These are phyloP conservation scores for Penicillium maclennaniae DNA, from an alignment of 495 filamentous ascomycete species.

Conservation along the genomic window DNA sequence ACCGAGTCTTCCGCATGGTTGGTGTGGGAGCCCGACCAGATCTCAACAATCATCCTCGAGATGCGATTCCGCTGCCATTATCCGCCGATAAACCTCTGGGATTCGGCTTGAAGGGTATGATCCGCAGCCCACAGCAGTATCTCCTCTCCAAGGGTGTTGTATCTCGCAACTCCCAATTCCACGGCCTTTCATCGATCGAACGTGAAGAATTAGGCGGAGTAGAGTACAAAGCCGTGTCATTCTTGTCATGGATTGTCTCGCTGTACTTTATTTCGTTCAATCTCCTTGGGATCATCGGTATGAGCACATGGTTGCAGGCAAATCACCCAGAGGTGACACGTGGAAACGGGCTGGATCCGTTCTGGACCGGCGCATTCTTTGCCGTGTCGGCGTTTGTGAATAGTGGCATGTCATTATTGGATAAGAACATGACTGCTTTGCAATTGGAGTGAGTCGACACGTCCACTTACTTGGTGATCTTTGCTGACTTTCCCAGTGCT, in stretches of 20 bases:
- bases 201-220: slow-evolving; percentile 71
- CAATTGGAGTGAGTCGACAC: slow-evolving; percentile 30
- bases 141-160: slow-evolving; percentile 46
- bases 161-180: slow-evolving; percentile 71
- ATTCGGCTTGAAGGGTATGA: slow-evolving; percentile 23
- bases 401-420: slow-evolving; percentile 79
- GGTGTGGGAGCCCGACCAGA: slow-evolving; percentile 52
- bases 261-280: slow-evolving; percentile 72
- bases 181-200: slow-evolving; percentile 62
- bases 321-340: slow-evolving; percentile 54
- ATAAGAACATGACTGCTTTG: slow-evolving; percentile 66
- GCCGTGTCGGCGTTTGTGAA: slow-evolving; percentile 78
- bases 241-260: slow-evolving; percentile 68
- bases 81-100: slow-evolving; percentile 13
- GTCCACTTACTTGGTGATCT: neutral
- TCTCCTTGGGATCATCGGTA: slow-evolving; percentile 62
- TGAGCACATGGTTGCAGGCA: slow-evolving; percentile 67
- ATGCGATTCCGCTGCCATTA: slow-evolving; percentile 20
- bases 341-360: slow-evolving; percentile 68
- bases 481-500: slow-evolving; percentile 22
- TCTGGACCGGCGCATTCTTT: slow-evolving; percentile 46
- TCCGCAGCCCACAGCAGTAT: slow-evolving; percentile 34
- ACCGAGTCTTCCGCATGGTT: slow-evolving; percentile 47
- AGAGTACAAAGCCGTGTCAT: slow-evolving; percentile 74
- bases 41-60: slow-evolving; percentile 37